Base-by-base conservation (phyloP, 2,329 filamentous ascomycete genomes). In the Beauveria sp. region DNA sequence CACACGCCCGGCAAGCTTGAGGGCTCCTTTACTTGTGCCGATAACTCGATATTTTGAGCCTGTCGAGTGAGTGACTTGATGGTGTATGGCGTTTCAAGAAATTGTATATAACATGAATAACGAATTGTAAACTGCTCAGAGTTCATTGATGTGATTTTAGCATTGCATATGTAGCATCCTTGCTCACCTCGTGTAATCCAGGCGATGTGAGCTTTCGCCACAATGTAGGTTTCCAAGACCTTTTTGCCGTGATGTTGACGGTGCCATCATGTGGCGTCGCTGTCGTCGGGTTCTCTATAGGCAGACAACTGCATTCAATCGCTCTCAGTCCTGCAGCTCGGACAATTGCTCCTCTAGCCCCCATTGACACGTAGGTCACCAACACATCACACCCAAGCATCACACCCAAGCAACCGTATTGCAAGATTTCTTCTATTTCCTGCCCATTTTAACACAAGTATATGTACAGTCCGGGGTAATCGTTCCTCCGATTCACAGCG, bases 1-100 rank as follows among this genome's bases (percentile, higher is more conserved):
- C 65, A 67, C 48, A 64, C 66, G 16, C 65, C 68, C 8, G 69
- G 67, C 57, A 63, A 66, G 14, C 66, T 74, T 34, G 65, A 69
- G 53, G 71, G 72, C 2, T 67, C 71, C 22, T 74, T 74, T 61
- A 69, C 69, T 50, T 74, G 72, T 57, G 72, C 71, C 34, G 69
- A 69, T 63, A 74, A 74, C 64, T 68, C 70, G 62, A 62, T 74
- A 52, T 72, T 74, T 65, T 74, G 62, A 22, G 18, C 4, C 3
- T 14, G 38, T 50, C 31, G 31, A 42, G 1, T 22, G 18, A 40
- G 14, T 16, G 3, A 24, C 8, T 48, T 24, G 20, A 20, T 49
- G 20, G 7, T 16, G 24, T 4, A 12, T 38, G 3, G 20, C 45
- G 20, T 8, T 22, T 12, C 8, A 10, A 40, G 38, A 6, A 20